These are phyloP conservation scores for Saccharomyces pastorianus DNA, from an alignment of 1,139 yeast genomes.

Conservation along the genomic window DNA sequence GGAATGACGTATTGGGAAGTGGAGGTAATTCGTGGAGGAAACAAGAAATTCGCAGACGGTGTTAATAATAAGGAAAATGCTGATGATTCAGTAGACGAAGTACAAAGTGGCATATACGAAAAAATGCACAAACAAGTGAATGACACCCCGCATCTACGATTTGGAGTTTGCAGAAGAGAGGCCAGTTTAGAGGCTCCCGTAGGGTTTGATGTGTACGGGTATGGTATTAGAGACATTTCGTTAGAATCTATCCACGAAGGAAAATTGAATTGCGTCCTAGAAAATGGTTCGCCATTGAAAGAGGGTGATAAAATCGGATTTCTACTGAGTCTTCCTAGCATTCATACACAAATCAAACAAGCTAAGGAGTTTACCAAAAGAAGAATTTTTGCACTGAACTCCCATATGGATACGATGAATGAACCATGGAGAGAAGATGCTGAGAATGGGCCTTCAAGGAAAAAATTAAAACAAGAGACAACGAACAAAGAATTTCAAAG, in stretches of 20 bases:
- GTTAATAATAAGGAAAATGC: slow-evolving; percentile 5
- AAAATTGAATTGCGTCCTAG: slow-evolving; percentile 15
- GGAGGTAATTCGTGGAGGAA: slow-evolving; percentile 27
- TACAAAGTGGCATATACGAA: slow-evolving; percentile 9
- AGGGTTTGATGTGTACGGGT: slow-evolving; percentile 91
- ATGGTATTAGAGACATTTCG: slow-evolving; percentile 75
- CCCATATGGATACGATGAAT: slow-evolving; percentile 4
- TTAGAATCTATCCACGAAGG: slow-evolving; percentile 65
- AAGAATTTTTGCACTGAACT: slow-evolving; percentile 24
- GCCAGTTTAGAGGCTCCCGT: slow-evolving; percentile 92
- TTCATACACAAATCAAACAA: slow-evolving; percentile 38
- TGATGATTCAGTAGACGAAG: slow-evolving; percentile 2
- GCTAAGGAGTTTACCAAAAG: slow-evolving; percentile 31
- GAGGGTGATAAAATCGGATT: slow-evolving; percentile 82
- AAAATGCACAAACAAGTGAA: slow-evolving; percentile 20
- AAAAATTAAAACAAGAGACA: slow-evolving; percentile 13
- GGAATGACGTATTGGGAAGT: slow-evolving; percentile 76
- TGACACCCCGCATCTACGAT: slow-evolving; percentile 52
- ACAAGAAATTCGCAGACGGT: slow-evolving; percentile 5
- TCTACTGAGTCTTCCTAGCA: slow-evolving; percentile 59
- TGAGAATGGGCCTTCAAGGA: slow-evolving; percentile 4
- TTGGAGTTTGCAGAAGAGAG: slow-evolving; percentile 79
- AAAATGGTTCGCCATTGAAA: slow-evolving; percentile 33
- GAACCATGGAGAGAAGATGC: neutral
- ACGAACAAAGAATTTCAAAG: slow-evolving; percentile 24